A percentile compares a stretch with the other conserved stretches of the same genome.
Evolutionary conservation across 495 filamentous ascomycete species (phyloP).

Genomic region (Halenospora varia): DNA sequence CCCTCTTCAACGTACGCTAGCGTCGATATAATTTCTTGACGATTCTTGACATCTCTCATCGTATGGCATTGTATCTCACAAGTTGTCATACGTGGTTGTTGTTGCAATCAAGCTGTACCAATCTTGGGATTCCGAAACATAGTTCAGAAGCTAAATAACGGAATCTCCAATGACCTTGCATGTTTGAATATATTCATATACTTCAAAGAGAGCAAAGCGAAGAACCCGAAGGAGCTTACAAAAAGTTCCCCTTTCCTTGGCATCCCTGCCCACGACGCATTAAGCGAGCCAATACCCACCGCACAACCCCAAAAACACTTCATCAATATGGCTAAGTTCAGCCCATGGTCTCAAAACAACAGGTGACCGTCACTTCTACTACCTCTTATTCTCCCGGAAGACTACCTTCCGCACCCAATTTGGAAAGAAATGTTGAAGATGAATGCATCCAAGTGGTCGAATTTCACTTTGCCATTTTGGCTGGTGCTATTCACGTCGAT

Average conservation of each 20-base stretch:
- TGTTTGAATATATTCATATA: no score
- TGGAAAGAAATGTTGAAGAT: background rate
- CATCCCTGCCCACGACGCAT: background rate
- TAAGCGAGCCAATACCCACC: background rate
- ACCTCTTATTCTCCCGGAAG: background rate
- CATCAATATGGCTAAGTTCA: background rate
- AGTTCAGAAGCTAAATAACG: no score
- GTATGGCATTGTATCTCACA: no score
- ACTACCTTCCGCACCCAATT: background rate
- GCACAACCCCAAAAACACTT: background rate
- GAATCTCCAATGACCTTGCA: no score
- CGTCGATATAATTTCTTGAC: no score
- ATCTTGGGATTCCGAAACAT: no score
- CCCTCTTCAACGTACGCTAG: no score
- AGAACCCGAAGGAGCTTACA: background rate
- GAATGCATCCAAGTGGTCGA: background rate
- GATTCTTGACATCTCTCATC: no score
- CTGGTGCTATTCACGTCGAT: background rate
- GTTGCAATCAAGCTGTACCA: no score
- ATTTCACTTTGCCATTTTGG: background rate
- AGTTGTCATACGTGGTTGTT: no score
- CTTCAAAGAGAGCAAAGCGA: no score
- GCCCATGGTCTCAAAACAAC: background rate
- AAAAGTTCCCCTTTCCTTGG: background rate
- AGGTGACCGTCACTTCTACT: background rate